Percentiles rank a stretch among this genome's conserved stretches.
Conservation (phyloP, 768 basidiomycete genomes). For the Piloderma croceum region DNA sequence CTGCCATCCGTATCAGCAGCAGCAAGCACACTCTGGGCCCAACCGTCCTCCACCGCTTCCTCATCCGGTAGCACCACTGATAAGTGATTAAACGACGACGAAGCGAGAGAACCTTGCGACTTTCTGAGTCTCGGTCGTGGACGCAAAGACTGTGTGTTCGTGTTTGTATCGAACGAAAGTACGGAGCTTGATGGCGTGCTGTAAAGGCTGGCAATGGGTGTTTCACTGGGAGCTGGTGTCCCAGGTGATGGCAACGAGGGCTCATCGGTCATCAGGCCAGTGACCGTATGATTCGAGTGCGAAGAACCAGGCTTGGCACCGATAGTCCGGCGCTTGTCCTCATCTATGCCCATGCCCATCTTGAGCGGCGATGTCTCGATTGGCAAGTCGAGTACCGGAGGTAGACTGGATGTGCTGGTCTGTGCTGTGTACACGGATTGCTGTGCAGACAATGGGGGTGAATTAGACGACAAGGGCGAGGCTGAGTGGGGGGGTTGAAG, state of each 20-base stretch:
- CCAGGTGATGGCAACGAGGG: conserved; percentile 11
- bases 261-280: conserved; percentile 3
- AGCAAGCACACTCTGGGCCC: conserved; percentile 68
- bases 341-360: conserved; percentile 23
- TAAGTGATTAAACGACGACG: conserved; percentile 39
- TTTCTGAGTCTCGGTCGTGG: conserved; percentile 11
- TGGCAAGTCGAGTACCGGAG: conserved; percentile 55
- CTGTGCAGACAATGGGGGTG: conserved; percentile 44
- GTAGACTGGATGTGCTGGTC: conserved; percentile 40
- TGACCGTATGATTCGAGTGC: conserved; percentile 10
- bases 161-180: conserved; percentile 16
- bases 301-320: conserved; percentile 8
- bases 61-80: conserved; percentile 28
- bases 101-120: conserved; percentile 30
- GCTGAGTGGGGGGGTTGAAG: conserved; percentile 27
- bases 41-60: conserved; percentile 52
- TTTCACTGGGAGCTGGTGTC: conserved; percentile 20
- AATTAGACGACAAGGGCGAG: conserved; percentile 39
- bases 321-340: conserved; percentile 20
- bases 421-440: conserved; percentile 59
- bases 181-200: conserved; percentile 16
- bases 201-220: conserved; percentile 35
- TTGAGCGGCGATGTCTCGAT: conserved; percentile 54
- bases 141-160: conserved; percentile 13
- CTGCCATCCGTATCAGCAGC: conserved; percentile 51